phyloP scores from a whole-genome alignment of 2,329 filamentous ascomycete species.

The Thielaviopsis musarum region DNA sequence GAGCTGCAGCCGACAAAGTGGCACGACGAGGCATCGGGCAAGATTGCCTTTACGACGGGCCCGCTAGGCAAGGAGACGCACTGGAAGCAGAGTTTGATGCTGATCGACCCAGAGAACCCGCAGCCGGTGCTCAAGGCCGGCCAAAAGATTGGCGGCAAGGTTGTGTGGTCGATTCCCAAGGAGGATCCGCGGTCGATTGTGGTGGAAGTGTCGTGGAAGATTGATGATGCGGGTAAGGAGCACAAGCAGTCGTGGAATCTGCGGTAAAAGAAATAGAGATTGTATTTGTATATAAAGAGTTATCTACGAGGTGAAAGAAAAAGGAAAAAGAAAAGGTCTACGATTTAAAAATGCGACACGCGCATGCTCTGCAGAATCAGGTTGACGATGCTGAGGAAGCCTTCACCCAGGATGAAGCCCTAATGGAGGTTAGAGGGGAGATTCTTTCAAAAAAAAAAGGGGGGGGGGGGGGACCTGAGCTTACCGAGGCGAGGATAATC shows the following conservation, averaged over 20 bases:
- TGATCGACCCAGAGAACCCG: slow-evolving; percentile 44
- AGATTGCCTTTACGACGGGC: slow-evolving; percentile 77
- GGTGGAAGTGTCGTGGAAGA: slow-evolving; percentile 46
- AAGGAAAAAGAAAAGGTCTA: background rate
- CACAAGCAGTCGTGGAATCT: slow-evolving; percentile 34
- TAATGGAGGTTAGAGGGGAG: slow-evolving; percentile 15
- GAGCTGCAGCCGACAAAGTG: slow-evolving; percentile 46
- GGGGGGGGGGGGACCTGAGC: slow-evolving; percentile 16
- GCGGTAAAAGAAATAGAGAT: slow-evolving; percentile 5
- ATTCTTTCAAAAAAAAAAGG: background rate
- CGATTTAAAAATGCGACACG: slow-evolving; percentile 53
- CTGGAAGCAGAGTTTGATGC: slow-evolving; percentile 71
- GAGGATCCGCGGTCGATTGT: slow-evolving; percentile 53
- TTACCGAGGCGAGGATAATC: slow-evolving; percentile 65
- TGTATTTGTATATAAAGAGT: no score
- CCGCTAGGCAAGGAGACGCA: slow-evolving; percentile 64
- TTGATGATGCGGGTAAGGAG: slow-evolving; percentile 22
- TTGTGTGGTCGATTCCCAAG: slow-evolving; percentile 53
- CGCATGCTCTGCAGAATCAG: slow-evolving; percentile 59
- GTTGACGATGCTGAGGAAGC: slow-evolving; percentile 82
- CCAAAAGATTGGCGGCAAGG: slow-evolving; percentile 44
- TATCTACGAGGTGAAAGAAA: background rate
- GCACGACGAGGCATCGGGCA: slow-evolving; percentile 36
- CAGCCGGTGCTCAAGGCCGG: slow-evolving; percentile 32
- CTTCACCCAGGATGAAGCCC: slow-evolving; percentile 86